Conservation (phyloP, 2,329 filamentous ascomycete genomes). For the Paecilomyces formosus region DNA sequence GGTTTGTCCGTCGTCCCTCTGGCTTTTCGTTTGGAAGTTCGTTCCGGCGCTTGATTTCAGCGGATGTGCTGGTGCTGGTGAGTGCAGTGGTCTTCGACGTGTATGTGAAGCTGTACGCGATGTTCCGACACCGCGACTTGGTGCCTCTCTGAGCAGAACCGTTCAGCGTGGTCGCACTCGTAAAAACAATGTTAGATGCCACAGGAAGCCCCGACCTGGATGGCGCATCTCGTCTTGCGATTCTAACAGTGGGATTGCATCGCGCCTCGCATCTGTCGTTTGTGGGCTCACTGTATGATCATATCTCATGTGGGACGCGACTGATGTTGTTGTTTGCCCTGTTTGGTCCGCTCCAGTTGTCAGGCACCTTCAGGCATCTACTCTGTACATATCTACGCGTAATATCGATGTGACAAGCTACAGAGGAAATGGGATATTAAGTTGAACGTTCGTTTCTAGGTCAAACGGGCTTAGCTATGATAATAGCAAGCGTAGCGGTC, state of each 20-base stretch:
- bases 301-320: slow-evolving; percentile 6
- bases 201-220: background rate
- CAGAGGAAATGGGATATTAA: background rate
- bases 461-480: background rate
- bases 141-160: background rate
- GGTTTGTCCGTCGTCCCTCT: no score
- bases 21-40: no score
- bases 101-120: background rate
- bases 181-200: background rate
- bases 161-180: slow-evolving; percentile 3
- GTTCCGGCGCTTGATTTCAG: background rate
- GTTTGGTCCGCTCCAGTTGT: slow-evolving; percentile 12
- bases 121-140: background rate
- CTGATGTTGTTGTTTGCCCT: slow-evolving; percentile 14
- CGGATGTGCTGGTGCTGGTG: background rate
- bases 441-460: background rate
- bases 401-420: background rate
- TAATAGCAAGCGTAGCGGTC: background rate
- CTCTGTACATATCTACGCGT: background rate
- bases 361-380: background rate
- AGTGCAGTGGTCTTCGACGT: background rate
- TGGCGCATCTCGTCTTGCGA: slow-evolving; percentile 3
- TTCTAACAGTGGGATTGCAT: background rate
- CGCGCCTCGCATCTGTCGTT: background rate
- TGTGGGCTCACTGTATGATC: background rate